A percentile compares a stretch with the other conserved stretches of the same genome.
phyloP scores from a whole-genome alignment of 2,329 filamentous ascomycete genomes.

The Didymella arachidicola region DNA sequence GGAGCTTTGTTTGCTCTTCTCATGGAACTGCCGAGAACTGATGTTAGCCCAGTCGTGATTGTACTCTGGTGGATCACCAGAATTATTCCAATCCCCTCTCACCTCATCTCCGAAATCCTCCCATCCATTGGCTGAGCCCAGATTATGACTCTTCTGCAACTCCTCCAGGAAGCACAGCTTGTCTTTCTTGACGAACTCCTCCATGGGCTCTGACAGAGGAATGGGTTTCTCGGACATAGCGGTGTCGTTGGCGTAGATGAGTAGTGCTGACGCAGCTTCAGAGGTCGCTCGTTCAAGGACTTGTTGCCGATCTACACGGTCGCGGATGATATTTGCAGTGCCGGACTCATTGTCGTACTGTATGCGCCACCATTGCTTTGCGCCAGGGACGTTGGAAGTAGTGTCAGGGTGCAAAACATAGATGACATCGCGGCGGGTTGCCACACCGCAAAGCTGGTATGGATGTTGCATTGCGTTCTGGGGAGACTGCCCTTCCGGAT shows the following conservation, averaged over 20 bases:
- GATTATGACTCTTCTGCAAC: constrained; percentile 28
- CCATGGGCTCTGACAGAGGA: constrained; percentile 37
- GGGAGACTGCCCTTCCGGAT: constrained; percentile 31
- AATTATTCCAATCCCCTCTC: constrained; percentile 31
- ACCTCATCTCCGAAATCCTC: constrained; percentile 21
- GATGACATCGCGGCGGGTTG: constrained; percentile 64
- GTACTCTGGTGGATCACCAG: constrained; percentile 18
- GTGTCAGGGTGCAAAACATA: constrained; percentile 60
- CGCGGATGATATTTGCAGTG: constrained; percentile 36
- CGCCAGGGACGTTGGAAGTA: constrained; percentile 25
- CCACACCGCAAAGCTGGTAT: constrained; percentile 66
- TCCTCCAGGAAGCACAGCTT: constrained; percentile 52
- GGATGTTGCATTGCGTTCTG: constrained; percentile 45
- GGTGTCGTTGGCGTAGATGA: constrained; percentile 66
- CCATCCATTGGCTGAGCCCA: constrained; percentile 22
- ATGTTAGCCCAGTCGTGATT: constrained; percentile 34
- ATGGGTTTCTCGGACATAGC: constrained; percentile 31
- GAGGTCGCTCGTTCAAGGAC: constrained; percentile 63
- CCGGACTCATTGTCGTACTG: constrained; percentile 41
- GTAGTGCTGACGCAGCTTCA: constrained; percentile 61
- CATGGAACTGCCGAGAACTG: constrained; percentile 32
- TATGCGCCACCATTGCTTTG: constrained; percentile 49
- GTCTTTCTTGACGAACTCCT: constrained; percentile 59
- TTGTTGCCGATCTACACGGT: constrained; percentile 58
- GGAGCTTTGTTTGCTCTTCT: constrained; percentile 24